Conservation (phyloP, 2,329 filamentous ascomycete species). For the Cordyceps javanica region DNA sequence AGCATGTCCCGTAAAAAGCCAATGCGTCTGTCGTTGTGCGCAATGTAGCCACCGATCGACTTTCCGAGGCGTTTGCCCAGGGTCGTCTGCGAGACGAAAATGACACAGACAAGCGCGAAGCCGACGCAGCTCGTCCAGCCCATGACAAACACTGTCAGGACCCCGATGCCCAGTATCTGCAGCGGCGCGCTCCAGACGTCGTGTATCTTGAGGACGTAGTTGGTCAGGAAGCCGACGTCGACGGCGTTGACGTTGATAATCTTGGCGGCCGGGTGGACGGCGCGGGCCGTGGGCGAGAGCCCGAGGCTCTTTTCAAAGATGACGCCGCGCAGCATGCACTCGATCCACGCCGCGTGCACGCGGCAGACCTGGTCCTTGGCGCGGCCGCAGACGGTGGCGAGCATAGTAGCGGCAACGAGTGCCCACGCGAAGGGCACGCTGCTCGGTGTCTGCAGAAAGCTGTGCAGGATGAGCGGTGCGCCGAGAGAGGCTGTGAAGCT, state of each 20-base stretch:
- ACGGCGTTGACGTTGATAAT: constrained; percentile 12
- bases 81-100: constrained; percentile 1
- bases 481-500: neutral
- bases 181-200: constrained; percentile 10
- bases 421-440: neutral
- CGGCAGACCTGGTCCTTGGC: constrained; percentile 11
- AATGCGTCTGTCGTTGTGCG: constrained; percentile 1
- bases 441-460: neutral
- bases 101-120: neutral
- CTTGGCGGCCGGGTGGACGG: constrained; percentile 3
- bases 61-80: neutral
- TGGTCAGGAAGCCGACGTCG: constrained; percentile 8
- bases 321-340: constrained; percentile 9
- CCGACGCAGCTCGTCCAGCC: constrained; percentile 6
- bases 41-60: constrained; percentile 2
- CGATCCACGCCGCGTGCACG: constrained; percentile 10
- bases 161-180: constrained; percentile 7
- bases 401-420: neutral
- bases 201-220: constrained; percentile 11
- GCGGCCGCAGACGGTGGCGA: neutral
- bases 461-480: constrained; percentile 3
- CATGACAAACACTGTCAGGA: neutral
- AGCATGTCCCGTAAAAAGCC: constrained; percentile 1
- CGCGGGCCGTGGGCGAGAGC: constrained; percentile 5
- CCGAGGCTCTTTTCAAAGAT: constrained; percentile 8